Evolutionary conservation across 148 eudicot species (phyloP).

Genomic region (Persicaria tinctoria): DNA sequence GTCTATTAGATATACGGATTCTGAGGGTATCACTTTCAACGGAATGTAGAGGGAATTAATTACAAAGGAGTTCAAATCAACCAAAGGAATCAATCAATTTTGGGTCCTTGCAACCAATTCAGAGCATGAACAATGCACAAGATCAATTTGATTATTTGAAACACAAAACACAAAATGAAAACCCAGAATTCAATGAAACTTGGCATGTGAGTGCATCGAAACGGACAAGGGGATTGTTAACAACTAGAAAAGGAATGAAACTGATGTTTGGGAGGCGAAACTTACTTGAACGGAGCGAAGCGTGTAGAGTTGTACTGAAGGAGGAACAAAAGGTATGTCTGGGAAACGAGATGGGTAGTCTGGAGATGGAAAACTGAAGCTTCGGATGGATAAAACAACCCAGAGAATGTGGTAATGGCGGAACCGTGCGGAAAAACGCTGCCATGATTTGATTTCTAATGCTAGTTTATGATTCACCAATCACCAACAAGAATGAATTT

Average conservation of each 20-base stretch:
- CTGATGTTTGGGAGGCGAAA: not conserved
- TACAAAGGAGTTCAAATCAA: too few relatives aligned
- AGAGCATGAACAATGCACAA: not conserved
- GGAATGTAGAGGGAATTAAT: not conserved
- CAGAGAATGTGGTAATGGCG: constrained; percentile 32
- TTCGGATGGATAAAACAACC: constrained; percentile 31
- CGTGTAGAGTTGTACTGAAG: constrained; percentile 20
- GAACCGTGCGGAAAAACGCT: constrained; percentile 33
- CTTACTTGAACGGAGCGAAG: constrained; percentile 49
- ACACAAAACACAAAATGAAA: not conserved
- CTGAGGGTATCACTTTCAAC: too few relatives aligned
- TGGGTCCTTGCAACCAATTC: not conserved
- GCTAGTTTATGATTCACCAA: not conserved
- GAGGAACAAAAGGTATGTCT: constrained; percentile 26
- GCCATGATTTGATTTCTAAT: constrained; percentile 12
- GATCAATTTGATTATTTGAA: not conserved
- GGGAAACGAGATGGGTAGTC: constrained; percentile 24
- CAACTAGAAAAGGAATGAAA: not conserved
- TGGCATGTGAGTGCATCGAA: not conserved
- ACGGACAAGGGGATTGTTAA: not conserved
- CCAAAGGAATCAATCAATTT: not conserved
- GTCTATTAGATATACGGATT: too few relatives aligned
- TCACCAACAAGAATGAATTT: not conserved
- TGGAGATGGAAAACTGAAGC: constrained; percentile 27
- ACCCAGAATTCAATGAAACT: not conserved